Evolutionary conservation across 2,329 filamentous ascomycete genomes (phyloP), one percentile per base, ranked within the genome.

Genomic region (Trichoderma endophyticum): DNA sequence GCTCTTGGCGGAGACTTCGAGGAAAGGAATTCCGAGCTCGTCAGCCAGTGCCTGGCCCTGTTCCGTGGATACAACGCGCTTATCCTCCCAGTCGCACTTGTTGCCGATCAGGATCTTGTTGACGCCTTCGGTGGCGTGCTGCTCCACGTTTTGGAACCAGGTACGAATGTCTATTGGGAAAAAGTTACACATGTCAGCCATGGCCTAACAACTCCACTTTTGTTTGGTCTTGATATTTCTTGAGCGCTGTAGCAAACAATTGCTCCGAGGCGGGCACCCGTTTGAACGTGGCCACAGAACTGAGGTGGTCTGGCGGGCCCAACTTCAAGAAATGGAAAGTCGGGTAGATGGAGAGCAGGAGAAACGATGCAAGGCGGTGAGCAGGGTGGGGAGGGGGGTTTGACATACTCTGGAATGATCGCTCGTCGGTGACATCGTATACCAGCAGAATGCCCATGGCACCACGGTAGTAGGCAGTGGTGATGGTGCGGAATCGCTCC

Each of bases 11-110:
- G 94, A 97, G 74, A 99, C 96, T 83, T 99, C 96, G 81, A 99
- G 92, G 88, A 99, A 99, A 24, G 96, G 95, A 76, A 99, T 97
- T 79, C 95, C 94, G 73, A 99, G 91, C 84, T 98, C 96, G 84
- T 97, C 93, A 73, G 96, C 96, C 71, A 99, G 89, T 76, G 92
- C 91, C 83, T 99, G 95, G 77, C 96, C 96, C 80, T 94, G 92
- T 82, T 98, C 95, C 73, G 93, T 97, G 64, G 93, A 94, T 56
- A 99, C 93, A 70, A 93, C 94, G 77, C 96, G 92, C 88, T 98
- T 98, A 85, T 99, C 96, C 84, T 98, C 96, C 96, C 96, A 98
- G 84, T 99, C 96, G 85, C 96, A 99, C 86, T 99, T 99, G 89
- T 99, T 99, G 82, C 96, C 96, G 77, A 99, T 98, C 76, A 99